Percentiles rank a stretch among this genome's conserved stretches.
phyloP scores from a whole-genome alignment of 805 yeast genomes.

The Cyberlindnera amylophila region DNA sequence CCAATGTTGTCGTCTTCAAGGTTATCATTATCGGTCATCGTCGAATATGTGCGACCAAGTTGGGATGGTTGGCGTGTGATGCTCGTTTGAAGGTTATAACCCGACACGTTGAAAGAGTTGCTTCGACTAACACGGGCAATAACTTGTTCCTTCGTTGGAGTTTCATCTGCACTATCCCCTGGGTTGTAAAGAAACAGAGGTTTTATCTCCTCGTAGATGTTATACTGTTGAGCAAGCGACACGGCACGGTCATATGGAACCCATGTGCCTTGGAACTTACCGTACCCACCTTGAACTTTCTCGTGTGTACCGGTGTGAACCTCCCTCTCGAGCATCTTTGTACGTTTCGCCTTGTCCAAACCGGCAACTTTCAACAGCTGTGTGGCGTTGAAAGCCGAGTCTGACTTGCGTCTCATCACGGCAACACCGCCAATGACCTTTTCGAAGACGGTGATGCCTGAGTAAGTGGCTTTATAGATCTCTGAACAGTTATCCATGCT shows the following conservation, averaged over 20 bases:
- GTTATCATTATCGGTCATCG: conserved; percentile 33
- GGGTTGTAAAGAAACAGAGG: conserved; percentile 57
- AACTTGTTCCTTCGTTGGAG: conserved; percentile 48
- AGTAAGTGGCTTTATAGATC: conserved; percentile 71
- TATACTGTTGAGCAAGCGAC: conserved; percentile 49
- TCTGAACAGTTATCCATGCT: background rate
- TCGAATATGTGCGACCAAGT: conserved; percentile 26
- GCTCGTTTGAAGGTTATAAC: conserved; percentile 13
- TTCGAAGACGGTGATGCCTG: conserved; percentile 83
- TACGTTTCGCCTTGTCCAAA: conserved; percentile 72
- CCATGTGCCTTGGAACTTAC: conserved; percentile 86
- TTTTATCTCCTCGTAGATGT: conserved; percentile 57
- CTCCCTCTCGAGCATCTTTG: conserved; percentile 69
- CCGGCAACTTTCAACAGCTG: conserved; percentile 77
- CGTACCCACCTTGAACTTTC: conserved; percentile 82
- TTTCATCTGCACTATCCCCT: conserved; percentile 31
- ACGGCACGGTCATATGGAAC: conserved; percentile 68
- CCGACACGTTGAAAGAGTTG: conserved; percentile 2
- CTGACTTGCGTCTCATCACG: conserved; percentile 71
- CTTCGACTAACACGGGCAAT: conserved; percentile 27
- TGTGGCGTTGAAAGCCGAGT: conserved; percentile 81
- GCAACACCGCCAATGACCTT: conserved; percentile 62
- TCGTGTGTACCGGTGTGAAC: conserved; percentile 67
- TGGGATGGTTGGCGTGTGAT: conserved; percentile 24
- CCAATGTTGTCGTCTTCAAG: conserved; percentile 7